Base-by-base conservation (phyloP, 2,329 filamentous ascomycete species). In the Plenodomus biglobosus region DNA sequence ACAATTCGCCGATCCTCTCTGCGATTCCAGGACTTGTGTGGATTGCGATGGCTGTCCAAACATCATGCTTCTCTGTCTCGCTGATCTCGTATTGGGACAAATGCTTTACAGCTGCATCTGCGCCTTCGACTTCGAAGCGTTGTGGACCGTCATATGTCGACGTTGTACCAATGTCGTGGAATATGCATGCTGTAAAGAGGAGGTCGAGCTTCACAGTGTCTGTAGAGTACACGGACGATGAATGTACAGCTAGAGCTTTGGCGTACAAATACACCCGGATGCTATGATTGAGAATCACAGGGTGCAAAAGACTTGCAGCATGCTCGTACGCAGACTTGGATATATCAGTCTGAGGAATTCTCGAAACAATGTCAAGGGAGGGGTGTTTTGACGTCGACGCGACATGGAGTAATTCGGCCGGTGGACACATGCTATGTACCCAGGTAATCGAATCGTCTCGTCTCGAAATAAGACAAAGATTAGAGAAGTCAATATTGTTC, bases 81-180 rank as follows among this genome's bases (percentile, higher is more conserved):
- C 46, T 44, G 2, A 69, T 40, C 8, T 52, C 53, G 21, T 64
- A 59, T 2, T 46, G 35, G 1, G 52, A 53, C 8, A 77, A 59
- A 44, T 69, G 62, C 1, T 51, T 36, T 2, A 66, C 66, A 6
- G 73, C 74, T 21, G 72, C 73, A 52, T 78, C 73, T 5, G 68
- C 75, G 4, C 75, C 75, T 50, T 76, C 74, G 38, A 78, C 65
- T 53, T 78, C 75, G 55, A 78, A 78, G 13, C 75, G 70, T 38
- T 72, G 65, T 2, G 66, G 46, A 1, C 70, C 69, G 32, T 69
- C 55, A 40, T 61, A 62, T 5, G 42, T 34, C n/a, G 75, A 67
- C 0, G 85, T 83, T 0, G 85, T 88, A 11, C 86, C 87, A 48
- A 91, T 86, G 68, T 92, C 87, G 67, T 92, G 87, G 5, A 91